Evolutionary conservation across 129 eudicot genomes (phyloP).

Genomic region (Chrysanthemum lavandulifolium): DNA sequence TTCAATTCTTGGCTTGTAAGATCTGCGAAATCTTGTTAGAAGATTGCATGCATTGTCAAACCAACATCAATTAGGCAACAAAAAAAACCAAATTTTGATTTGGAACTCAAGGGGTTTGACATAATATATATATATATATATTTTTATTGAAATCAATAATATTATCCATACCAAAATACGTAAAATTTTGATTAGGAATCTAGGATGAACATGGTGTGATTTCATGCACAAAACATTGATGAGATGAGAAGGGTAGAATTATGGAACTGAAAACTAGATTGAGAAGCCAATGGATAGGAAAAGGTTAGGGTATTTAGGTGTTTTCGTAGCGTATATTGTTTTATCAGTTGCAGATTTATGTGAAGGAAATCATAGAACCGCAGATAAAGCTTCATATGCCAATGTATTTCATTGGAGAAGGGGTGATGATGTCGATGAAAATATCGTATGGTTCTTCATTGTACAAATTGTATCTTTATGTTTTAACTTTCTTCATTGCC

Average conservation of each 20-base stretch:
- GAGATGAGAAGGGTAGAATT: slow-evolving; percentile 34
- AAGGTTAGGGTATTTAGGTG: slow-evolving; percentile 26
- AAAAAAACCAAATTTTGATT: slow-evolving; percentile 6
- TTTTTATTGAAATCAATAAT: not conserved
- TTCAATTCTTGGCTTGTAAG: not conserved
- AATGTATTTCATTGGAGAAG: slow-evolving; percentile 3
- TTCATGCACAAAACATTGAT: slow-evolving; percentile 7
- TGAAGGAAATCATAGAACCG: slow-evolving; percentile 24
- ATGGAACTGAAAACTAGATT: slow-evolving; percentile 28
- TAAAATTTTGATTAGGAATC: slow-evolving; percentile 4
- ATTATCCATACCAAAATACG: not conserved
- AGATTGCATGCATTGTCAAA: slow-evolving; percentile 12
- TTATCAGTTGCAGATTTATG: slow-evolving; percentile 13
- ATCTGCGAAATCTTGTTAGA: not conserved
- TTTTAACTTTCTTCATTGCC: not conserved
- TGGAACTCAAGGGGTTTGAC: slow-evolving; percentile 20
- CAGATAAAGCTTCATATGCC: slow-evolving; percentile 14
- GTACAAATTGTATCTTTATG: not conserved
- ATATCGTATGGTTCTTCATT: slow-evolving; percentile 19
- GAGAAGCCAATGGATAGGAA: slow-evolving; percentile 27
- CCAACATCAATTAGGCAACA: not conserved
- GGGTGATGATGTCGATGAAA: slow-evolving; percentile 6
- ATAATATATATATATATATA: not conserved
- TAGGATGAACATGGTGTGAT: slow-evolving; percentile 18
- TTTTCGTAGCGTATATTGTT: slow-evolving; percentile 18